phyloP scores from a whole-genome alignment of 1,139 yeast species.

The Taphrina wiesneri region DNA sequence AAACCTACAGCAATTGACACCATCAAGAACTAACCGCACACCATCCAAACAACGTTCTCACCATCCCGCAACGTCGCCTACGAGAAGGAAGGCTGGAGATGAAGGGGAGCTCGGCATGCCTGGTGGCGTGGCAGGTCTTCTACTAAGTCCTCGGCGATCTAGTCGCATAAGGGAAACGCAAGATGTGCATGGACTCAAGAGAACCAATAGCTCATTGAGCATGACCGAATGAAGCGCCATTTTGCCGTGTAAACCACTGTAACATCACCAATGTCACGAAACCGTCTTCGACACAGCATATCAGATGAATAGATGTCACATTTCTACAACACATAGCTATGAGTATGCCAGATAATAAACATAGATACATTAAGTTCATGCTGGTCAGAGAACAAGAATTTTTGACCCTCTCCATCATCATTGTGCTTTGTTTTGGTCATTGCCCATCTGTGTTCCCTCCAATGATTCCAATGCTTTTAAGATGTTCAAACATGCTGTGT shows the following conservation, averaged over 20 bases:
- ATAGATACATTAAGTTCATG: background rate
- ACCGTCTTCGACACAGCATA: background rate
- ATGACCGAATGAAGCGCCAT: constrained; percentile 6
- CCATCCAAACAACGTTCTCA: background rate
- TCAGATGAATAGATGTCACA: background rate
- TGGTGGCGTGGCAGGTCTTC: constrained; percentile 24
- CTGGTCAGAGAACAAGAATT: background rate
- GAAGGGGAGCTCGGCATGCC: constrained; percentile 17
- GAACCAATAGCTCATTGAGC: constrained; percentile 30
- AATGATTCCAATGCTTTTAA: background rate
- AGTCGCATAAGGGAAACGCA: constrained; percentile 9
- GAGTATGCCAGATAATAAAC: background rate
- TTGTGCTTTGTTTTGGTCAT: background rate
- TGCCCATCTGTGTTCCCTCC: background rate
- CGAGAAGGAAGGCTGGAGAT: constrained; percentile 5
- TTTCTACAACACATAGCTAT: no score
- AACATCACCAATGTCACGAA: background rate
- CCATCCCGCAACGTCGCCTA: constrained; percentile 9
- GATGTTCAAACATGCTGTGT: background rate
- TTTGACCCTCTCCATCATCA: background rate
- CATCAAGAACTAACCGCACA: background rate
- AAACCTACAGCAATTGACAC: background rate
- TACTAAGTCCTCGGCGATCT: constrained; percentile 27
- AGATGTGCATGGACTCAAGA: constrained; percentile 10
- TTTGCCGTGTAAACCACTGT: no score